Evolutionary conservation across 331 rosid genomes (phyloP), one percentile per base, ranked within the genome.

Genomic region (Stylosanthes scabra): DNA sequence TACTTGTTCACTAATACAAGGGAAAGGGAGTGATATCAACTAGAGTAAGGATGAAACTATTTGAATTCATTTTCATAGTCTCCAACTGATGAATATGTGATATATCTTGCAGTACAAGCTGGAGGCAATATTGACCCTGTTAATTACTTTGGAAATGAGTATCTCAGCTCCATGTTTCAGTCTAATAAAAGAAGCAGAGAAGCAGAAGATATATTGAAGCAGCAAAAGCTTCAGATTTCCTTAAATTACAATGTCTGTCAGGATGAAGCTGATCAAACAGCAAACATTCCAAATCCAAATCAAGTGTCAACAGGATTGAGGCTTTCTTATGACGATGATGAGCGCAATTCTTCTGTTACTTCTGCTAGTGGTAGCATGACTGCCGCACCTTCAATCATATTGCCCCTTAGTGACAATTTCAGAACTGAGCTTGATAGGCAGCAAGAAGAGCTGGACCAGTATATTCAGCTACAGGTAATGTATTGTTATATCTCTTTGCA

Each of bases 261-360:
- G 56, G 96, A 93, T 61, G 94, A 91, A 58, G 84, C 79, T 34
- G 92, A 85, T 76, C 88, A 80, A 71, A 81, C 91, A 46, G 84
- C 87, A 31, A 86, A 86, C 81, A 85, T 86, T 79, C 93, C 88
- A 20, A 93, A 91, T 68, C 91, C 85, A 14, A 86, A 91, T 20
- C 84, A 88, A 9, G 97, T 94, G 27, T 94, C 97, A 61, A 94
- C 96, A n/a, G 98, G 98, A 60, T 87, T 93, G 74, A 83, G 96
- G 78, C 86, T 93, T 73, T 89, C 97, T 0, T 93, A 86, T 54
- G 98, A 93, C 62, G 96, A 91, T 58, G 98, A 94, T 80, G 97
- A 94, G 70, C 98, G 70, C 29, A 88, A 91, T 84, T 94, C 98
- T 28, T 80, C 96, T 52, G 96, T 94, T 59, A 94, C 97, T 71